Percentiles rank a stretch among this genome's conserved stretches.
Conservation (phyloP, 1,139 yeast species). For the Debaryomyces coudertii region DNA sequence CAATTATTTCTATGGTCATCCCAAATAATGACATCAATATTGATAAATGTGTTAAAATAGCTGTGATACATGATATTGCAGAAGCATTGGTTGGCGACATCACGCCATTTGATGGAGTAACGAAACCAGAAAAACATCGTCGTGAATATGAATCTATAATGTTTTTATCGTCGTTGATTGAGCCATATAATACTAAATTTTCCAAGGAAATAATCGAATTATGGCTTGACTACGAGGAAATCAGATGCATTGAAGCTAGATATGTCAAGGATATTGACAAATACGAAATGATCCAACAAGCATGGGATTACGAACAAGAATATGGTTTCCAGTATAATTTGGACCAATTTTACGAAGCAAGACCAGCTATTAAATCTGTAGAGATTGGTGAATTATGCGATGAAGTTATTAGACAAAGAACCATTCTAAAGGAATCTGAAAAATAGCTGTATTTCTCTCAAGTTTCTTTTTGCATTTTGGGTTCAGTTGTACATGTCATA, state of each 20-base stretch:
- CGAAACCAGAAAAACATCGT: slow-evolving; percentile 71
- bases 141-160: slow-evolving; percentile 77
- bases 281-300: slow-evolving; percentile 87
- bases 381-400: slow-evolving; percentile 76
- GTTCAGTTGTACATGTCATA: neutral
- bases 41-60: slow-evolving; percentile 77
- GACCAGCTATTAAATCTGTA: slow-evolving; percentile 64
- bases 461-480: neutral
- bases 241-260: slow-evolving; percentile 78
- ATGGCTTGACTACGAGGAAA: slow-evolving; percentile 92
- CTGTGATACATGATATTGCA: slow-evolving; percentile 92
- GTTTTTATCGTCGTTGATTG: slow-evolving; percentile 62
- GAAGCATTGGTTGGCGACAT: slow-evolving; percentile 94
- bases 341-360: slow-evolving; percentile 69
- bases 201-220: slow-evolving; percentile 68
- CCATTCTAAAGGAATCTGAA: slow-evolving; percentile 38
- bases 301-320: slow-evolving; percentile 83
- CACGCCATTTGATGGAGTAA: slow-evolving; percentile 79
- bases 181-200: slow-evolving; percentile 64
- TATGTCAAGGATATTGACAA: slow-evolving; percentile 95
- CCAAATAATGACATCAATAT: slow-evolving; percentile 43
- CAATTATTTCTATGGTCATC: slow-evolving; percentile 75
- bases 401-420: slow-evolving; percentile 63
- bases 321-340: slow-evolving; percentile 60
- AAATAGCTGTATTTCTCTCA: neutral